Percentiles rank a stretch among this genome's conserved stretches.
phyloP scores from a whole-genome alignment of 2,329 filamentous ascomycete genomes.

The Xylariomycetidae sp. region DNA sequence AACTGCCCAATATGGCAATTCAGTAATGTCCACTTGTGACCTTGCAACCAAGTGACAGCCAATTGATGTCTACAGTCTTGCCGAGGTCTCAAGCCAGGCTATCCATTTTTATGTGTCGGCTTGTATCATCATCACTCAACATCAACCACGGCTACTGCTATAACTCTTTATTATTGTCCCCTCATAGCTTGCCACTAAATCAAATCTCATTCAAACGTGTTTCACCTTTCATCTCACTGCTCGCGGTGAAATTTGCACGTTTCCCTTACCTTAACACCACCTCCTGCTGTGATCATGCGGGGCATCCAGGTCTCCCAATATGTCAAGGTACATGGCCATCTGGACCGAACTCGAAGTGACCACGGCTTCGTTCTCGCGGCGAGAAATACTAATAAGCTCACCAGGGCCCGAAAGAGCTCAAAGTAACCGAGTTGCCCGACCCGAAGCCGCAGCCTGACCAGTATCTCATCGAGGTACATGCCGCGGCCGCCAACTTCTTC shows the following conservation, averaged over 20 bases:
- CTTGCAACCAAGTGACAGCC: too few relatives aligned
- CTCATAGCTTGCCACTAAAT: neutral
- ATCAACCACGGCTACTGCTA: too few relatives aligned
- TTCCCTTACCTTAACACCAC: neutral
- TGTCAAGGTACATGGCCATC: conserved; percentile 61
- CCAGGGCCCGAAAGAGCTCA: conserved; percentile 73
- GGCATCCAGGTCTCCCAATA: conserved; percentile 70
- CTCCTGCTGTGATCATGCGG: conserved; percentile 50
- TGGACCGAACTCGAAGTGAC: neutral
- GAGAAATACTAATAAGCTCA: neutral
- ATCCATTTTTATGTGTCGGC: too few relatives aligned
- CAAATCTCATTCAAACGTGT: too few relatives aligned
- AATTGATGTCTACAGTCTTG: too few relatives aligned
- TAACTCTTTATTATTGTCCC: conserved; percentile 1
- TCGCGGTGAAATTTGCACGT: neutral
- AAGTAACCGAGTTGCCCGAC: conserved; percentile 66
- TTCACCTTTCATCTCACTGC: too few relatives aligned
- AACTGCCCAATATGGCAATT: too few relatives aligned
- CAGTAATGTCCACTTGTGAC: too few relatives aligned
- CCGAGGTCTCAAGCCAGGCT: too few relatives aligned
- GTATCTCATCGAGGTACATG: conserved; percentile 83
- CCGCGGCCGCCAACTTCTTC: conserved; percentile 92
- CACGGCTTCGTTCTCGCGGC: too few relatives aligned
- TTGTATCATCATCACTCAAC: too few relatives aligned
- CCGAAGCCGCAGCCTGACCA: conserved; percentile 65